Base-by-base conservation (phyloP, 768 basidiomycete species). In the Leucogyrophana mollusca region DNA sequence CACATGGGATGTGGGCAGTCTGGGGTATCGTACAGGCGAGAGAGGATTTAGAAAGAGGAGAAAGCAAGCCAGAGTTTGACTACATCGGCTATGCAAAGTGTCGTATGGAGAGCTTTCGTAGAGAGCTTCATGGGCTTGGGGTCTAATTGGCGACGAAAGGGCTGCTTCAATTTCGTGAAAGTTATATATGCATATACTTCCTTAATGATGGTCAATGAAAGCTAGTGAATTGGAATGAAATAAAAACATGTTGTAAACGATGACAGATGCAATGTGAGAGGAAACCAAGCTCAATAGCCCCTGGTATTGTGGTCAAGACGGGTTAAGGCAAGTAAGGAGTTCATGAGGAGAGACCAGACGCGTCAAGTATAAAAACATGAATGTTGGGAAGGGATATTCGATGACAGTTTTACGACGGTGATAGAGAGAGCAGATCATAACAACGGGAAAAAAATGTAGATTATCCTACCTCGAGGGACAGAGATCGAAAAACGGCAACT, bases 21-120 rank as follows among this genome's bases (percentile, higher is more conserved):
- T 99, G 96, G 96, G 93, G 90, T 7, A 74, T 98, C 52, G 82
- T 98, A 4, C 93, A 95, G 66, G 92, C 90, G 5, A 79, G 80
- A 52, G 89, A 91, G 54, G 79, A 85, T 54, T 52, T 91, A 6
- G 78, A 85, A 55, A 75, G 67, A 14, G 71, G 73, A 33, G 77
- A 75, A 36, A 70, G 65, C 30, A 76, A 82, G 54, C 78, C 78
- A 13, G 95, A 94, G 54, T 98, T 96, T 61, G 89, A 98, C 67
- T 96, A 97, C 66, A 65, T 97, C 51, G 74, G 75, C 9, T 97
- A 96, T 61, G 84, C 94, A 14, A 71, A 68, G 51, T 78, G 79
- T 61, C 80, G 87, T 27, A 78, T 88, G 74, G 65, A 73, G 13
- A 72, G 70, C 9, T 90, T 90, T 68, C 74, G 79, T 44, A 67